Conservation (phyloP, 495 filamentous ascomycete species). For the Penicillium samsonianum region DNA sequence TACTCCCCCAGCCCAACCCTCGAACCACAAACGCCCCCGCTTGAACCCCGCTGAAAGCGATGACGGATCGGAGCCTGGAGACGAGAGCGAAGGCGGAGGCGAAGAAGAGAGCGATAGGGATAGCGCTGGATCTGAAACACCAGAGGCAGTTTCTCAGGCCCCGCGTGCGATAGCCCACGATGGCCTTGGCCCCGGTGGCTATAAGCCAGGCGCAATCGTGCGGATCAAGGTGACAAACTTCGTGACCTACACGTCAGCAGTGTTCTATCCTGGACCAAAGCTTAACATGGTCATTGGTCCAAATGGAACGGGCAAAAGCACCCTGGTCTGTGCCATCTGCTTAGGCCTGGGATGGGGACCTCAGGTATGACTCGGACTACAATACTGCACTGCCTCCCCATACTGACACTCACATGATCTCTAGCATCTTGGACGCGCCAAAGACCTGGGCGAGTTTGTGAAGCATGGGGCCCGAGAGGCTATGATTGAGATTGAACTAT, state of each 20-base stretch:
- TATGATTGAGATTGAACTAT: constrained; percentile 84
- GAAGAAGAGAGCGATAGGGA: background rate
- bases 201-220: constrained; percentile 86
- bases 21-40: constrained; percentile 39
- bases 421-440: constrained; percentile 81
- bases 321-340: constrained; percentile 95
- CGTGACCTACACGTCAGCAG: constrained; percentile 89
- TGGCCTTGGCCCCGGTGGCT: constrained; percentile 27
- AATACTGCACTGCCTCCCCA: background rate
- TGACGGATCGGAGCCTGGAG: constrained; percentile 7
- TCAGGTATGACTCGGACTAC: constrained; percentile 44
- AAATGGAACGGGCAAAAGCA: constrained; percentile 97
- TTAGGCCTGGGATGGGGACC: constrained; percentile 85
- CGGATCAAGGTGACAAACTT: constrained; percentile 87
- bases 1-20: constrained; percentile 19
- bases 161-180: constrained; percentile 9
- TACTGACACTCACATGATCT: constrained; percentile 13
- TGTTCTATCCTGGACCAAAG: constrained; percentile 86
- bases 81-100: constrained; percentile 11
- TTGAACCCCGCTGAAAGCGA: constrained; percentile 23
- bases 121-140: background rate
- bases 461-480: constrained; percentile 83
- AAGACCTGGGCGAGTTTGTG: constrained; percentile 83
- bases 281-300: constrained; percentile 99
- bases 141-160: constrained; percentile 3